A percentile compares a stretch with the other conserved stretches of the same genome.
phyloP scores from a whole-genome alignment of 495 filamentous ascomycete genomes.

The Clavariopsis aquatica region DNA sequence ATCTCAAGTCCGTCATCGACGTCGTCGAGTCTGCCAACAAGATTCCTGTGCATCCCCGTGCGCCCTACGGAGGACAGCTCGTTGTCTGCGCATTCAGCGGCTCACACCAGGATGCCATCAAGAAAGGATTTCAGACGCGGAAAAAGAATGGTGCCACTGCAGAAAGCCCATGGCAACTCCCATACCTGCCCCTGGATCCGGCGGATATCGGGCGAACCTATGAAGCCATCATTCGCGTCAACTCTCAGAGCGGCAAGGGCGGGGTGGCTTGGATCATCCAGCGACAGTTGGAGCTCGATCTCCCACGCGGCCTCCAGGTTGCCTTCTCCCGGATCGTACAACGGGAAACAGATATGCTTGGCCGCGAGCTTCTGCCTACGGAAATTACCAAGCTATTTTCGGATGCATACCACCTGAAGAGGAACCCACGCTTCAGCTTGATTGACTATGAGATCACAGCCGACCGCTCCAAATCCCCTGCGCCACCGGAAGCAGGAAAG shows the following conservation, averaged over 20 bases:
- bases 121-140: constrained; percentile 86
- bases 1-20: constrained; percentile 84
- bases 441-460: constrained; percentile 90
- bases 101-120: constrained; percentile 96
- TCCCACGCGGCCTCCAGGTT: constrained; percentile 89
- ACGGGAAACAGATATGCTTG: constrained; percentile 67
- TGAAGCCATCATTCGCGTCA: constrained; percentile 97
- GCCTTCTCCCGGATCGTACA: constrained; percentile 90
- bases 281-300: constrained; percentile 82
- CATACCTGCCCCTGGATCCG: constrained; percentile 92
- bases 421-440: constrained; percentile 79
- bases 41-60: constrained; percentile 86
- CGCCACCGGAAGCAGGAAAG: constrained; percentile 64
- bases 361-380: constrained; percentile 75
- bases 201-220: constrained; percentile 93
- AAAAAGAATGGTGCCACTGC: constrained; percentile 59
- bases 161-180: constrained; percentile 69
- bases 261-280: constrained; percentile 94
- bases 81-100: constrained; percentile 89
- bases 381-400: constrained; percentile 90
- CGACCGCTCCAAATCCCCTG: constrained; percentile 78
- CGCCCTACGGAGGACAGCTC: constrained; percentile 86
- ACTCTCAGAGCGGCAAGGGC: constrained; percentile 93
- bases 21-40: constrained; percentile 91
- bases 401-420: constrained; percentile 76